A percentile compares a stretch with the other conserved stretches of the same genome.
Conservation (phyloP, 2,329 filamentous ascomycete species). For the Zymoseptoria pseudotritici region DNA sequence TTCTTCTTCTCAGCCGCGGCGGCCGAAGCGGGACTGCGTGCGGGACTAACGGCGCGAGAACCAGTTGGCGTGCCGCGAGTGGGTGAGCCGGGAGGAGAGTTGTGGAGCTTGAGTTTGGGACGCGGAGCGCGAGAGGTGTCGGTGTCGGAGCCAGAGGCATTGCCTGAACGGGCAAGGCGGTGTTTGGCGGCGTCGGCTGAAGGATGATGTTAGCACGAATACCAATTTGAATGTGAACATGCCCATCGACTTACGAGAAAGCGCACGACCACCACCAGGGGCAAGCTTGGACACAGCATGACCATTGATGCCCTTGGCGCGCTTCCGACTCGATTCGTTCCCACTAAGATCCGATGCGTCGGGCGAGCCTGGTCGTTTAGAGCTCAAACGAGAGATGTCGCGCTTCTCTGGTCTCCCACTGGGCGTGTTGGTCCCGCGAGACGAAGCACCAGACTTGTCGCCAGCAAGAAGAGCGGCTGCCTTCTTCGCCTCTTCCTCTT, state of each 20-base stretch:
- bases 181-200: slow-evolving; percentile 11
- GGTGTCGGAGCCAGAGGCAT: slow-evolving; percentile 58
- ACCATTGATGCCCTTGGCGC: slow-evolving; percentile 41
- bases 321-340: slow-evolving; percentile 79
- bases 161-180: slow-evolving; percentile 7
- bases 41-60: slow-evolving; percentile 29
- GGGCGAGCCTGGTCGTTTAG: slow-evolving; percentile 78
- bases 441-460: slow-evolving; percentile 50
- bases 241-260: slow-evolving; percentile 18
- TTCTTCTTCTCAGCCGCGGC: slow-evolving; percentile 2
- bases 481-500: slow-evolving; percentile 46
- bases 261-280: slow-evolving; percentile 17
- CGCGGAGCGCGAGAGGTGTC: slow-evolving; percentile 59
- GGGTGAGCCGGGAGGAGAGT: slow-evolving; percentile 39
- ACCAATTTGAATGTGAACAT: slow-evolving; percentile 1
- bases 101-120: slow-evolving; percentile 50
- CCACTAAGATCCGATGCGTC: slow-evolving; percentile 85
- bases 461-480: slow-evolving; percentile 40
- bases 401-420: slow-evolving; percentile 50
- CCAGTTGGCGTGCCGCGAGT: slow-evolving; percentile 27
- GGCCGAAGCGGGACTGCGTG: slow-evolving; percentile 11
- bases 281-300: slow-evolving; percentile 29
- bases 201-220: background rate
- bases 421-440: slow-evolving; percentile 64
- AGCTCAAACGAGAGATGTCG: slow-evolving; percentile 42